These are phyloP conservation scores for Peniophora sp. DNA, from an alignment of 1,284 basidiomycete species.

Conservation along the genomic window DNA sequence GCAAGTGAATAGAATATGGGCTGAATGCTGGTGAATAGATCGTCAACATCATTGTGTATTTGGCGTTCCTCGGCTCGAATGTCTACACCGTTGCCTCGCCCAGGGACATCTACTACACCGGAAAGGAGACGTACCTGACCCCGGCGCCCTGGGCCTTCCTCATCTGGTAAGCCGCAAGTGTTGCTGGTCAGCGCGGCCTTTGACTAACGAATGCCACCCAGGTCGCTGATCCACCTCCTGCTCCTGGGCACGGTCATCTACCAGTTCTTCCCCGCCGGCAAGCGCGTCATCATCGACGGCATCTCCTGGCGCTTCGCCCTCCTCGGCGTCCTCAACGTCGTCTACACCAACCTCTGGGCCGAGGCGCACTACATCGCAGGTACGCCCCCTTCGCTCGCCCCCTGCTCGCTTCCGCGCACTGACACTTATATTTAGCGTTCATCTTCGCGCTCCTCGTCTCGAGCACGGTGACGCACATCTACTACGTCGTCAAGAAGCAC, in stretches of 20 bases:
- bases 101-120: slow-evolving; percentile 56
- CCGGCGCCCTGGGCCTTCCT: slow-evolving; percentile 84
- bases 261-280: slow-evolving; percentile 82
- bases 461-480: slow-evolving; percentile 82
- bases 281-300: slow-evolving; percentile 75
- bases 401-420: not conserved
- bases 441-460: slow-evolving; percentile 81
- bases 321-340: slow-evolving; percentile 74
- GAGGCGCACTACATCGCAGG: slow-evolving; percentile 65
- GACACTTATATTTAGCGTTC: slow-evolving; percentile 47
- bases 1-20: not conserved
- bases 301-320: slow-evolving; percentile 87
- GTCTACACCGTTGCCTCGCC: slow-evolving; percentile 78
- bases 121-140: slow-evolving; percentile 83
- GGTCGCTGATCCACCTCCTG: slow-evolving; percentile 80
- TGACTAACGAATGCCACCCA: slow-evolving; percentile 18
- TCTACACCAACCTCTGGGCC: slow-evolving; percentile 82
- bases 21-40: slow-evolving; percentile 32
- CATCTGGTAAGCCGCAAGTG: slow-evolving; percentile 52
- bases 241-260: slow-evolving; percentile 85
- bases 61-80: slow-evolving; percentile 83
- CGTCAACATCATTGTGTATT: slow-evolving; percentile 71
- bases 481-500: slow-evolving; percentile 86
- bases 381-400: slow-evolving; percentile 18
- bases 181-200: slow-evolving; percentile 12